These are phyloP conservation scores for Ophiostoma populinum DNA, from an alignment of 2,329 filamentous ascomycete genomes.

Conservation along the genomic window DNA sequence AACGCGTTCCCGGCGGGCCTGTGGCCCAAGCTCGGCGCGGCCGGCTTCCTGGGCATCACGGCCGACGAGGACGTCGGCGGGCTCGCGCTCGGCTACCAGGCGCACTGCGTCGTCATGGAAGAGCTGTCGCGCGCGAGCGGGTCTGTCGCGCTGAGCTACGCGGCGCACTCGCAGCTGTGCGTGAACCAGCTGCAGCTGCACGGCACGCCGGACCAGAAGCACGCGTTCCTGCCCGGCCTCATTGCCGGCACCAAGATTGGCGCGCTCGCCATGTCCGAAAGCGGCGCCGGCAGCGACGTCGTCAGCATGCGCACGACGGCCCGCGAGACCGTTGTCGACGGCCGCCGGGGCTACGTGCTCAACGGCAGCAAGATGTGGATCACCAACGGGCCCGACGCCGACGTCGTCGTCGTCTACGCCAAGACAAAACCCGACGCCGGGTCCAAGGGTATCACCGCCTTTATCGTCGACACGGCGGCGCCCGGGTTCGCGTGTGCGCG, in stretches of 20 bases:
- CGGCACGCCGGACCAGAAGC: slow-evolving; percentile 62
- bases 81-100: slow-evolving; percentile 84
- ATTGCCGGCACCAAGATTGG: slow-evolving; percentile 69
- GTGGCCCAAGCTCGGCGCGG: slow-evolving; percentile 87
- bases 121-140: slow-evolving; percentile 78
- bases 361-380: slow-evolving; percentile 99
- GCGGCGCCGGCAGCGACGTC: slow-evolving; percentile 79
- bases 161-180: slow-evolving; percentile 88
- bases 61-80: slow-evolving; percentile 86
- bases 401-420: slow-evolving; percentile 87
- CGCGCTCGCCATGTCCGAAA: slow-evolving; percentile 88
- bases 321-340: slow-evolving; percentile 64
- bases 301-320: slow-evolving; percentile 88
- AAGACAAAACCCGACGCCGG: slow-evolving; percentile 71
- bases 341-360: slow-evolving; percentile 52
- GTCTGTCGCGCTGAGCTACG: slow-evolving; percentile 78
- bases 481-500: slow-evolving; percentile 72
- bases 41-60: slow-evolving; percentile 82
- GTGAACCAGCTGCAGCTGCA: slow-evolving; percentile 94
- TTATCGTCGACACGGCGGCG: slow-evolving; percentile 53
- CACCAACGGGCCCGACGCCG: slow-evolving; percentile 91
- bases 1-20: slow-evolving; percentile 83
- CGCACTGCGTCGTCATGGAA: slow-evolving; percentile 89
- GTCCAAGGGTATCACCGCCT: slow-evolving; percentile 87
- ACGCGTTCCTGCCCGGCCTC: slow-evolving; percentile 60